phyloP scores from a whole-genome alignment of 805 yeast genomes.

The Starmerella bacillaris region DNA sequence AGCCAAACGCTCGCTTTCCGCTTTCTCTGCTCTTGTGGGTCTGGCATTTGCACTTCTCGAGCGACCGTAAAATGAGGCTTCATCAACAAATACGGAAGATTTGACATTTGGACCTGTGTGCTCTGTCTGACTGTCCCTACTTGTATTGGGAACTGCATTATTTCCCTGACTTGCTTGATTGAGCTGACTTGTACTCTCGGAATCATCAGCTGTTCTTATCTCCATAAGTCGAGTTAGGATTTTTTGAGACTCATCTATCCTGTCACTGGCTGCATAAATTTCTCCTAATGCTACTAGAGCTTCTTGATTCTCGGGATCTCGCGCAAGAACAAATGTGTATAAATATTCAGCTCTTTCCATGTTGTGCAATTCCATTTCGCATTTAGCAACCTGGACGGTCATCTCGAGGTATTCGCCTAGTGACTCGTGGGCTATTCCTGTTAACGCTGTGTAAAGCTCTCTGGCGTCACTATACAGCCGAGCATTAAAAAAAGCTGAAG shows the following conservation, averaged over 20 bases:
- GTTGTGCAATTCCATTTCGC: slow-evolving; percentile 51
- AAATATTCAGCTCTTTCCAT: slow-evolving; percentile 19
- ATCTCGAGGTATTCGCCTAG: slow-evolving; percentile 22
- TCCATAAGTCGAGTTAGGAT: slow-evolving; percentile 7
- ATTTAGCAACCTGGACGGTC: slow-evolving; percentile 48
- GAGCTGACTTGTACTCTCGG: neutral
- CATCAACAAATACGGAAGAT: slow-evolving; percentile 7
- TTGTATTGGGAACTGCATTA: too few species aligned
- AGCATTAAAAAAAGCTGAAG: slow-evolving; percentile 47
- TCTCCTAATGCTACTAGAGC: slow-evolving; percentile 67
- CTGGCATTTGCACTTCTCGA: slow-evolving; percentile 6
- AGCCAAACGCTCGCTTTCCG: slow-evolving; percentile 36
- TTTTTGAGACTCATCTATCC: slow-evolving; percentile 19
- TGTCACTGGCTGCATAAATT: slow-evolving; percentile 34
- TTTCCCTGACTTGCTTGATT: neutral
- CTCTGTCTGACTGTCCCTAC: neutral
- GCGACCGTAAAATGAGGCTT: neutral
- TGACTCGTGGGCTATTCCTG: slow-evolving; percentile 23
- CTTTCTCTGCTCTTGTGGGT: slow-evolving; percentile 13
- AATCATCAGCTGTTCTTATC: slow-evolving; percentile 4
- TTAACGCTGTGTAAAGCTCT: slow-evolving; percentile 40
- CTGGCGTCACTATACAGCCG: slow-evolving; percentile 65
- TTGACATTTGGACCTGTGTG: neutral
- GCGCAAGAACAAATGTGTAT: slow-evolving; percentile 16
- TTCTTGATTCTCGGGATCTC: slow-evolving; percentile 38